A percentile compares a stretch with the other conserved stretches of the same genome.
These are phyloP conservation scores for Magnaporthiopsis rhizophila DNA, from an alignment of 2,329 filamentous ascomycete species.

Conservation along the genomic window DNA sequence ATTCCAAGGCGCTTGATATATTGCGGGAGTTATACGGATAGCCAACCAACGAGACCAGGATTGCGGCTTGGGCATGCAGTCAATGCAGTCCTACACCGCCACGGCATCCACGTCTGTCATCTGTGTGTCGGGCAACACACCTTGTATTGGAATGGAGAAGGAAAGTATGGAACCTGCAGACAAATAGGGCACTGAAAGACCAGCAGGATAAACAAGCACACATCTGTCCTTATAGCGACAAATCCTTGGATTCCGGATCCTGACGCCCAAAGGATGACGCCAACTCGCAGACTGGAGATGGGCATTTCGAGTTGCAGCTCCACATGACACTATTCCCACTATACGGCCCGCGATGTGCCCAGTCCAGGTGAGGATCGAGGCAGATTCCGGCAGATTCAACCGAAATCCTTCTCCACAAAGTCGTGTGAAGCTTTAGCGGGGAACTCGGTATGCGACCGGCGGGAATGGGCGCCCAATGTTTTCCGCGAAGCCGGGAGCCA, in stretches of 20 bases:
- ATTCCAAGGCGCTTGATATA: no score
- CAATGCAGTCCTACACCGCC: not conserved
- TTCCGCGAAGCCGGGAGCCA: not conserved
- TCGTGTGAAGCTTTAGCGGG: not conserved
- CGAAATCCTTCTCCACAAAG: not conserved
- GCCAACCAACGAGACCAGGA: no score
- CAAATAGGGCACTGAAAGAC: not conserved
- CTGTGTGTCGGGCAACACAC: not conserved
- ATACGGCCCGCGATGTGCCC: not conserved
- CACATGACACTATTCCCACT: not conserved
- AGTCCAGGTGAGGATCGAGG: not conserved
- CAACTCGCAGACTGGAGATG: no score
- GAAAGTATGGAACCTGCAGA: not conserved
- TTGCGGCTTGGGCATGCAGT: no score
- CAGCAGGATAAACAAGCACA: not conserved
- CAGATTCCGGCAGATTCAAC: not conserved
- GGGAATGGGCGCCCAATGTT: not conserved
- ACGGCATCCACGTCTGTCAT: not conserved
- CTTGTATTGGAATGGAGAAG: not conserved
- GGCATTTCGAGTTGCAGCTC: not conserved
- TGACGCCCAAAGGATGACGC: not conserved
- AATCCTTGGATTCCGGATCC: not conserved
- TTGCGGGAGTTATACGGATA: no score
- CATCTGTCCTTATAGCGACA: not conserved
- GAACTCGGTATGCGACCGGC: not conserved